Percentiles rank a stretch among this genome's conserved stretches.
Evolutionary conservation across 2,329 filamentous ascomycete species (phyloP).

Genomic region (Boeremia lycopersici): DNA sequence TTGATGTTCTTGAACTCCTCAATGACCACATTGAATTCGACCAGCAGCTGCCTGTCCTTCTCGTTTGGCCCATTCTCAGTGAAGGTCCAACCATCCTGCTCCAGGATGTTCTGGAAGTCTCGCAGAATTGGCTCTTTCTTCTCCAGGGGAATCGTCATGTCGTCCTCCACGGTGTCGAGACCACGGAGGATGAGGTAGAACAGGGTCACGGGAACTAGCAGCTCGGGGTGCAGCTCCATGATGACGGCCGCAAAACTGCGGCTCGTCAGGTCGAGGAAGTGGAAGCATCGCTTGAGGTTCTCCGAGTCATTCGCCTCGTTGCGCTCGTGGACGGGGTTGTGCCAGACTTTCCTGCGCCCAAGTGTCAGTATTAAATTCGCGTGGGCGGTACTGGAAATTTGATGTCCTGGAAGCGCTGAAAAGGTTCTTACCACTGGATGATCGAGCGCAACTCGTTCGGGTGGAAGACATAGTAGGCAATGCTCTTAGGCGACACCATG

Average conservation of each 20-base stretch:
- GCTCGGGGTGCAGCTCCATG: conserved; percentile 91
- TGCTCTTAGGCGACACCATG: conserved; percentile 52
- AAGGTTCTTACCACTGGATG: conserved; percentile 77
- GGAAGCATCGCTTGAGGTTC: conserved; percentile 81
- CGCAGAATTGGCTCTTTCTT: conserved; percentile 87
- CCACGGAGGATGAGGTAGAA: conserved; percentile 95
- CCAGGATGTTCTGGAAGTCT: conserved; percentile 78
- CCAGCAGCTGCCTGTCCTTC: conserved; percentile 90
- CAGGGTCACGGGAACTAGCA: conserved; percentile 83
- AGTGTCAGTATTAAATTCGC: conserved; percentile 14
- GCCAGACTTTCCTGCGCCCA: conserved; percentile 85
- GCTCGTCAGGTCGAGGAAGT: conserved; percentile 84
- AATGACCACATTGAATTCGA: conserved; percentile 88
- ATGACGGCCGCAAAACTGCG: conserved; percentile 94
- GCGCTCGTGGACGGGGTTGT: conserved; percentile 88
- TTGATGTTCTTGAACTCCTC: conserved; percentile 88
- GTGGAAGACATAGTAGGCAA: conserved; percentile 76
- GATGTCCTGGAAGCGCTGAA: not conserved
- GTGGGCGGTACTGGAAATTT: not conserved
- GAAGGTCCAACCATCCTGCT: conserved; percentile 89
- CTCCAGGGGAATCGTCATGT: conserved; percentile 85
- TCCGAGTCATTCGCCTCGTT: conserved; percentile 75
- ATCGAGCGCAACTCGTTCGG: conserved; percentile 80
- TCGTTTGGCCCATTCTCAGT: conserved; percentile 84
- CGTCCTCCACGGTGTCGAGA: conserved; percentile 98